Evolutionary conservation across 768 basidiomycete species (phyloP).

Genomic region (Termitomyces sp.): DNA sequence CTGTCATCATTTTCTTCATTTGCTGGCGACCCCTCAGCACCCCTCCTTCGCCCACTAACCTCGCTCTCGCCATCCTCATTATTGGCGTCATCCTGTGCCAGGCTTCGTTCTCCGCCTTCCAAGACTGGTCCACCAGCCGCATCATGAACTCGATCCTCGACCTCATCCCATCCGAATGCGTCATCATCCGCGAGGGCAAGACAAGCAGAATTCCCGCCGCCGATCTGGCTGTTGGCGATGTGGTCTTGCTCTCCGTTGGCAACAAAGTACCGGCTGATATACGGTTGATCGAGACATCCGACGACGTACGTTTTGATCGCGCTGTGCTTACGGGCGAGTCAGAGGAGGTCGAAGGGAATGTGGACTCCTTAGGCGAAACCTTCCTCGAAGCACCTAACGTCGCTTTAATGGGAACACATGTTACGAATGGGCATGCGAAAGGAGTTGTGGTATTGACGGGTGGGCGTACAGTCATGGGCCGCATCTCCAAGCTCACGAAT

Average conservation of each 20-base stretch:
- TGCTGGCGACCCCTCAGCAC: slow-evolving; percentile 14
- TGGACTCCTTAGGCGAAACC: slow-evolving; percentile 39
- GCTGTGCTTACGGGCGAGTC: slow-evolving; percentile 53
- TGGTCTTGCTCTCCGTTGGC: slow-evolving; percentile 14
- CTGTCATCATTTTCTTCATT: slow-evolving; percentile 14
- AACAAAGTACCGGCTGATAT: slow-evolving; percentile 36
- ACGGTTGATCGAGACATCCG: slow-evolving; percentile 48
- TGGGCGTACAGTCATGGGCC: slow-evolving; percentile 46
- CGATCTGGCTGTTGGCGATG: slow-evolving; percentile 16
- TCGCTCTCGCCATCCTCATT: slow-evolving; percentile 16
- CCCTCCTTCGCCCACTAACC: slow-evolving; percentile 15
- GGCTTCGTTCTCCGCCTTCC: slow-evolving; percentile 12
- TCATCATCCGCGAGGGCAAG: slow-evolving; percentile 12
- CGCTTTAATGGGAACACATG: slow-evolving; percentile 45
- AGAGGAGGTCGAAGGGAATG: slow-evolving; percentile 42
- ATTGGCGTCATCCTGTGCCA: slow-evolving; percentile 11
- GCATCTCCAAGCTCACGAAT: slow-evolving; percentile 51
- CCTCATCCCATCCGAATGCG: slow-evolving; percentile 15
- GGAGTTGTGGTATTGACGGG: slow-evolving; percentile 42
- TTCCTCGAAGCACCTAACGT: slow-evolving; percentile 46
- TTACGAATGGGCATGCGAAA: slow-evolving; percentile 38
- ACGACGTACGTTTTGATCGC: slow-evolving; percentile 51
- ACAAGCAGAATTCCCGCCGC: slow-evolving; percentile 12
- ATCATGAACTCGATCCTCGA: slow-evolving; percentile 19
- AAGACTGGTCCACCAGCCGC: slow-evolving; percentile 14